A percentile compares a stretch with the other conserved stretches of the same genome.
These are phyloP conservation scores for Sarocladiaceae sp. DNA, from an alignment of 2,329 filamentous ascomycete species.

Conservation along the genomic window DNA sequence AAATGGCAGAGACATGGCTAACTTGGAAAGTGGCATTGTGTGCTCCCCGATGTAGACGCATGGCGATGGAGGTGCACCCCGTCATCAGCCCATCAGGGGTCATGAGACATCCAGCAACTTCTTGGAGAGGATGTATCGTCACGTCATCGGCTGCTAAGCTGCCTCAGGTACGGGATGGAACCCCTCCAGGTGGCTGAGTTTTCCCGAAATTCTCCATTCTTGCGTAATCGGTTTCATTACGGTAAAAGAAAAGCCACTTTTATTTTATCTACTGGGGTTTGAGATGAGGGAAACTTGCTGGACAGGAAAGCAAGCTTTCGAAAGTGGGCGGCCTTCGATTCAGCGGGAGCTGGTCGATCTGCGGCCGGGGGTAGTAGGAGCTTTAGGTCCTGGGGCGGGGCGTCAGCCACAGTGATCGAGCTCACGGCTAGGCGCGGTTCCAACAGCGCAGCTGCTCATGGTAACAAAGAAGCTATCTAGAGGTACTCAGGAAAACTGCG, in stretches of 20 bases:
- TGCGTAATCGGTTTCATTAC: conserved; percentile 5
- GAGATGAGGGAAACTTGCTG: not conserved
- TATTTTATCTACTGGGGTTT: too few relatives aligned
- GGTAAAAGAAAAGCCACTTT: not conserved
- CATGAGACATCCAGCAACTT: not conserved
- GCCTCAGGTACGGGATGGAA: not conserved
- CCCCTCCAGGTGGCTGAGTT: not conserved
- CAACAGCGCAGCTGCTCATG: not conserved
- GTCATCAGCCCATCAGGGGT: not conserved
- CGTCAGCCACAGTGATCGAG: conserved; percentile 2
- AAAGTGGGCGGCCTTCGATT: conserved; percentile 1
- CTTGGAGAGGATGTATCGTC: not conserved
- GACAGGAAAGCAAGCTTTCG: conserved; percentile 5
- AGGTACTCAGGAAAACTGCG: too few relatives aligned
- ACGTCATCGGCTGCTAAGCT: conserved; percentile 3
- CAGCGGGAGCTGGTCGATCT: conserved; percentile 4
- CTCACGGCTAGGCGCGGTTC: not conserved
- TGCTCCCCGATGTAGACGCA: not conserved
- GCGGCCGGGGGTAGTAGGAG: conserved; percentile 7
- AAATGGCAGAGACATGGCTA: not conserved
- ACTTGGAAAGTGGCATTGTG: not conserved
- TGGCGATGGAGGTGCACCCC: not conserved
- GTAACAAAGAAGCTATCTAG: too few relatives aligned
- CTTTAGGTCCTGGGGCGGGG: conserved; percentile 8
- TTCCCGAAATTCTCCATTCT: conserved; percentile 4